These are phyloP conservation scores for Claviceps pazoutovae DNA, from an alignment of 2,329 filamentous ascomycete species.

Conservation along the genomic window DNA sequence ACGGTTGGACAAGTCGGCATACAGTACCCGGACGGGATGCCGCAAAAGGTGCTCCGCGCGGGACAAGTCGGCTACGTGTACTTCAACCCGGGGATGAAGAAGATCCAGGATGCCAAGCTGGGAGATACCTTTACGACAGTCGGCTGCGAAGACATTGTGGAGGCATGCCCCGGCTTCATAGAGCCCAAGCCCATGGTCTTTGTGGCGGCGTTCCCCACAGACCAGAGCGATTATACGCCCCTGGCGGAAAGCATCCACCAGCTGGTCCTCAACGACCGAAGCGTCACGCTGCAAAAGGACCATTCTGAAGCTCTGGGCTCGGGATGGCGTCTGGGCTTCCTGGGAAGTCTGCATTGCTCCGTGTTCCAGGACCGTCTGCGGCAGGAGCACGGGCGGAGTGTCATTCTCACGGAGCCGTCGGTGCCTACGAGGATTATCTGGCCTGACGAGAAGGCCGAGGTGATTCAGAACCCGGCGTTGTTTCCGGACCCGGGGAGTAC, in stretches of 20 bases:
- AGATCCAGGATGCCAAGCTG: slow-evolving; percentile 85
- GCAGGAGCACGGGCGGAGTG: slow-evolving; percentile 85
- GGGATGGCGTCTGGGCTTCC: slow-evolving; percentile 85
- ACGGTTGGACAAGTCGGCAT: slow-evolving; percentile 93
- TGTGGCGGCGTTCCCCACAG: slow-evolving; percentile 87
- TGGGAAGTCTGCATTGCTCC: slow-evolving; percentile 97
- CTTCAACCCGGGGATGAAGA: slow-evolving; percentile 98
- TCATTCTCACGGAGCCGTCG: slow-evolving; percentile 93
- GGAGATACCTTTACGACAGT: slow-evolving; percentile 87
- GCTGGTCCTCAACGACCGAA: slow-evolving; percentile 85
- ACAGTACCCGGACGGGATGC: slow-evolving; percentile 78
- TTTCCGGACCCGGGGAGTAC: slow-evolving; percentile 57
- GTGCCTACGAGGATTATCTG: slow-evolving; percentile 82
- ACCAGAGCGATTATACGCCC: slow-evolving; percentile 74
- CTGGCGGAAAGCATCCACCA: slow-evolving; percentile 91
- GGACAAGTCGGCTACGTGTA: slow-evolving; percentile 94
- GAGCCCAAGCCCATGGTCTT: slow-evolving; percentile 99
- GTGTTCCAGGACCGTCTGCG: slow-evolving; percentile 92
- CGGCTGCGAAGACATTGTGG: slow-evolving; percentile 60
- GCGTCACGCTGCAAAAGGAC: slow-evolving; percentile 87
- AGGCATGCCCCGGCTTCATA: slow-evolving; percentile 81
- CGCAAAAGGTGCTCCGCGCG: slow-evolving; percentile 66
- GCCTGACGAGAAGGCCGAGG: slow-evolving; percentile 59
- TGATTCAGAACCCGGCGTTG: slow-evolving; percentile 74
- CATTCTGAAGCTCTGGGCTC: slow-evolving; percentile 86